Conservation (phyloP, 768 basidiomycete species). For the Leccinum longicurvipes region DNA sequence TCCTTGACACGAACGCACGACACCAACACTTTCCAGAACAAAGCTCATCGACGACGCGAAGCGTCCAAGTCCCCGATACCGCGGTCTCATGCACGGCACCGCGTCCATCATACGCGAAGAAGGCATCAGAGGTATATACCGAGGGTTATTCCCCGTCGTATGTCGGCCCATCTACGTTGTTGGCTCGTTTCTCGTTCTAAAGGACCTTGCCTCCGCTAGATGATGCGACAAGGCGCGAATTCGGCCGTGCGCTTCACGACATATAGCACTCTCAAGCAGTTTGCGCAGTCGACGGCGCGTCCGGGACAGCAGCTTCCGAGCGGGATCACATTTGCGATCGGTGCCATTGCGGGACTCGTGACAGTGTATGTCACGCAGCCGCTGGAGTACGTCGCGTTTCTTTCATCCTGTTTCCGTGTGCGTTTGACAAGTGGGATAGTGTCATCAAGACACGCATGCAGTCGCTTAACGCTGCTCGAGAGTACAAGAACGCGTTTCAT, state of each 20-base stretch:
- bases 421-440: constrained; percentile 37
- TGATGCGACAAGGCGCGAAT: constrained; percentile 98
- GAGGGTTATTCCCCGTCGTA: constrained; percentile 93
- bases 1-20: neutral
- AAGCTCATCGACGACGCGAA: constrained; percentile 96
- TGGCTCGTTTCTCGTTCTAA: neutral
- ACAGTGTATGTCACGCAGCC: constrained; percentile 93
- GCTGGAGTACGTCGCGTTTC: constrained; percentile 54
- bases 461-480: constrained; percentile 72
- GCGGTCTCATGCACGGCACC: constrained; percentile 85
- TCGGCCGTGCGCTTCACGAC: constrained; percentile 95
- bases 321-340: constrained; percentile 91
- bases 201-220: constrained; percentile 44
- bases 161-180: constrained; percentile 26
- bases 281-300: constrained; percentile 79
- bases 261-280: constrained; percentile 90
- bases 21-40: constrained; percentile 55
- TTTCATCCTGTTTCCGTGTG: neutral
- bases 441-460: constrained; percentile 99
- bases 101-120: constrained; percentile 76
- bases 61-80: constrained; percentile 78
- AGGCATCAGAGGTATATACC: constrained; percentile 80
- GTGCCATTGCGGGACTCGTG: constrained; percentile 89
- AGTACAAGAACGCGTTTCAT: constrained; percentile 93
- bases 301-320: constrained; percentile 83